Base-by-base conservation (phyloP, 2,329 filamentous ascomycete species). In the Trichoderma atroviride region DNA sequence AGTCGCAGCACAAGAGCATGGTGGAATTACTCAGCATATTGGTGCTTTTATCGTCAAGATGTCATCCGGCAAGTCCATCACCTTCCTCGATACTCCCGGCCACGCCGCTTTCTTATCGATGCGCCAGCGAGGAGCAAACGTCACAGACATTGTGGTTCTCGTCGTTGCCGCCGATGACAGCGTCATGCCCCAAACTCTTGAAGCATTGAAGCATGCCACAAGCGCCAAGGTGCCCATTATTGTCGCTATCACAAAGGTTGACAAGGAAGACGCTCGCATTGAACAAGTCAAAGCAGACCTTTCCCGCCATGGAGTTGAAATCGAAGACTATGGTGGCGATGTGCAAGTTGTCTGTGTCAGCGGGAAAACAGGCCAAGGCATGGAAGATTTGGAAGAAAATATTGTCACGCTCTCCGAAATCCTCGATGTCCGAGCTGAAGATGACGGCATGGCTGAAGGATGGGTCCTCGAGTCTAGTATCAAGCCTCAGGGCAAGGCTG, bases 1-100 rank as follows among this genome's bases (percentile, higher is more conserved):
- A 7, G 89, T 99, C 55, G 96, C 91, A 53, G 93, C 93, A 6
- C 89, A 91, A 66, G 96, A 99, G 78, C 94, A 97, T 77, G 96
- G 96, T 72, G 96, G 96, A 43, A 99, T 99, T 77, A 99, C 96
- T 0, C 96, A 99, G 79, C 96, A 99, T 77, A 99, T 99, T 73
- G 96, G 96, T 79, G 96, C 96, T 19, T 99, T 99, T 82, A 94
- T 94, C 7, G 96, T 99, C 1, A 88, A 88, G 22, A 89, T 99
- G 85, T 90, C 92, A 5, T 90, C 89, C 5, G 94, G 94, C 55
- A 96, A 95, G 79, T 88, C 89, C 47, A 97, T 99, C 74, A 99
- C 96, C 0, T 99, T 99, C 83, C 85, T 99, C 33, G 96, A 99
- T 77, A 99, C 96, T 0, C 96, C 96, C 1, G 96, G 96, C 1